Evolutionary conservation across 202 grass and related monocot species (phyloP).

Genomic region (Brachypodium distachyon): DNA sequence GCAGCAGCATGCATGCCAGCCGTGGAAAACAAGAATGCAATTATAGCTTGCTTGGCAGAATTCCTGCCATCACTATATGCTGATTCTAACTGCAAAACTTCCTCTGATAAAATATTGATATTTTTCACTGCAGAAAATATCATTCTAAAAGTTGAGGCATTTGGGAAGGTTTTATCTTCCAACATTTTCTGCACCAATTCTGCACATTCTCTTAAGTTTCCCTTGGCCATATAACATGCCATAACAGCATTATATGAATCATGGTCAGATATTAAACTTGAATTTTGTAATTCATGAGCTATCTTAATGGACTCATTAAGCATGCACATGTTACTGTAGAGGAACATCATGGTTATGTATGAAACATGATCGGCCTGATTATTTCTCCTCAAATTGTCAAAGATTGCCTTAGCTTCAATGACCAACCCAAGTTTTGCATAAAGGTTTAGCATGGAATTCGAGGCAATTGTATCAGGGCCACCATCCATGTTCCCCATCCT

Average conservation of each 20-base stretch:
- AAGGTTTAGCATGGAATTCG: slow-evolving; percentile 72
- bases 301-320: slow-evolving; percentile 38
- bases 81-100: slow-evolving; percentile 41
- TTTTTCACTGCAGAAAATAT: slow-evolving; percentile 52
- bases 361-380: slow-evolving; percentile 39
- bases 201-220: slow-evolving; percentile 47
- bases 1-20: slow-evolving; percentile 42
- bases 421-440: slow-evolving; percentile 70
- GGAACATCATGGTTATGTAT: slow-evolving; percentile 51
- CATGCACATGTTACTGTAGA: slow-evolving; percentile 70
- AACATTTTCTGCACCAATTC: slow-evolving; percentile 63
- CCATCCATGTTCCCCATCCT: slow-evolving; percentile 43
- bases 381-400: slow-evolving; percentile 45
- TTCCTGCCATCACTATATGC: slow-evolving; percentile 38
- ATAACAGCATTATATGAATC: slow-evolving; percentile 56
- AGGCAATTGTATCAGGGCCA: slow-evolving; percentile 59
- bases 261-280: slow-evolving; percentile 50
- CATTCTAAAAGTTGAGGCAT: slow-evolving; percentile 42
- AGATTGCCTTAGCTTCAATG: slow-evolving; percentile 50
- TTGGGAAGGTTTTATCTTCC: slow-evolving; percentile 27
- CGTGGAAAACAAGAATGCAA: slow-evolving; percentile 54
- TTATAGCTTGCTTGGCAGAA: slow-evolving; percentile 31
- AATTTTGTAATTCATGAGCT: slow-evolving; percentile 43
- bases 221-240: slow-evolving; percentile 42
- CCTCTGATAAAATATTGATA: slow-evolving; percentile 26